Evolutionary conservation across 2,329 filamentous ascomycete species (phyloP).

Genomic region (Ophiostoma sp.): DNA sequence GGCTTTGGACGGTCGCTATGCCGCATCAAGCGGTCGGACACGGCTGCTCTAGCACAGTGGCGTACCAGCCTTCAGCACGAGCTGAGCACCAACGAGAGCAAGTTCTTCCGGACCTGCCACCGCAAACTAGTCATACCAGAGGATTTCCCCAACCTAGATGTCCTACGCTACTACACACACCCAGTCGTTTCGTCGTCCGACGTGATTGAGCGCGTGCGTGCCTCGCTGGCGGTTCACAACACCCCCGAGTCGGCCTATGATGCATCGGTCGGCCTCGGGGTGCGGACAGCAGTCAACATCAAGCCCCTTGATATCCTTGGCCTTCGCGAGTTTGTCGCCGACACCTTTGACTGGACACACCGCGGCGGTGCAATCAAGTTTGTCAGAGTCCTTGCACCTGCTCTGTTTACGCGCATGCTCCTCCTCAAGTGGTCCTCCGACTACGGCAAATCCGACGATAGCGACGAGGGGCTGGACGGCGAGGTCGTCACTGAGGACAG

Average conservation of each 20-base stretch:
- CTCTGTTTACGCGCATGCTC: conserved; percentile 60
- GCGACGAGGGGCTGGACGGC: conserved; percentile 16
- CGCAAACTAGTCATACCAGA: conserved; percentile 70
- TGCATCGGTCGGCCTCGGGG: background rate
- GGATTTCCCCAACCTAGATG: conserved; percentile 71
- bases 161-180: conserved; percentile 81
- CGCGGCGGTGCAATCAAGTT: conserved; percentile 77
- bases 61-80: conserved; percentile 66
- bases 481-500: background rate
- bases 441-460: conserved; percentile 25
- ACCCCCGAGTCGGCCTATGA: background rate
- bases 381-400: conserved; percentile 71
- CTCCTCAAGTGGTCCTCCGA: conserved; percentile 20
- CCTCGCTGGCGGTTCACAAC: conserved; percentile 53
- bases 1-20: conserved; percentile 78
- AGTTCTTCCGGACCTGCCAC: conserved; percentile 72
- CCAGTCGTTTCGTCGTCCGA: conserved; percentile 68
- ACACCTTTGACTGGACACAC: conserved; percentile 83
- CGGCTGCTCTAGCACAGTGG: conserved; percentile 61
- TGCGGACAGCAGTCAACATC: background rate
- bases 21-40: conserved; percentile 55
- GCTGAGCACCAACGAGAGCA: conserved; percentile 75
- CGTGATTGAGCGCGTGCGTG: conserved; percentile 50
- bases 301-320: conserved; percentile 58
- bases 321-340: conserved; percentile 67